Conservation (phyloP, 768 basidiomycete genomes). For the Termitomyces sp. region DNA sequence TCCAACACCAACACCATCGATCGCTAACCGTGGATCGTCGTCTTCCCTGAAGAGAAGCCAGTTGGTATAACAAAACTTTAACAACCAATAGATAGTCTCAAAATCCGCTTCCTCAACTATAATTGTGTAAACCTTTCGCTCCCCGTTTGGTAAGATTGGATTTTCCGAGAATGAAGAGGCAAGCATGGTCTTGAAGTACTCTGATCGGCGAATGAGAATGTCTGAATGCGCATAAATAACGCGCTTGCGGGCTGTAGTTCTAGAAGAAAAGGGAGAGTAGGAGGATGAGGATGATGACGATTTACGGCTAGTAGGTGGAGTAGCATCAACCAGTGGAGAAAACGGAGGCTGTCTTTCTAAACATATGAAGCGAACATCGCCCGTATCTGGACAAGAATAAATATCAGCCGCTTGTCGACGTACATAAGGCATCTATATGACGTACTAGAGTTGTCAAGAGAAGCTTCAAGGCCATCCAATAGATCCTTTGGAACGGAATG, state of each 20-base stretch:
- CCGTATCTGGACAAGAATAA: constrained; percentile 45
- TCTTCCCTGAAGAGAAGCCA: constrained; percentile 67
- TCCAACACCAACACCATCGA: constrained; percentile 65
- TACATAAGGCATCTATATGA: background rate
- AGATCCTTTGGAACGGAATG: constrained; percentile 66
- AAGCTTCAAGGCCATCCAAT: constrained; percentile 64
- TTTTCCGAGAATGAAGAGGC: constrained; percentile 69
- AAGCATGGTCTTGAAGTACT: constrained; percentile 77
- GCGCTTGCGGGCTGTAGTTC: constrained; percentile 62
- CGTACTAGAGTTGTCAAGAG: constrained; percentile 70
- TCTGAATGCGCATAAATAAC: constrained; percentile 78
- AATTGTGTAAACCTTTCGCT: constrained; percentile 58
- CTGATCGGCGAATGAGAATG: constrained; percentile 68
- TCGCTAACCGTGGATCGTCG: constrained; percentile 65
- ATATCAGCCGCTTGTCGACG: background rate
- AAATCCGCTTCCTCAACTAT: constrained; percentile 80
- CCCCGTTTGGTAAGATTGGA: constrained; percentile 31
- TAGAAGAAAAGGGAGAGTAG: constrained; percentile 36
- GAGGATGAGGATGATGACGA: constrained; percentile 42
- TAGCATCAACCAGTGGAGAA: constrained; percentile 22
- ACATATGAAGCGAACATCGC: constrained; percentile 75
- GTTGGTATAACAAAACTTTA: constrained; percentile 75
- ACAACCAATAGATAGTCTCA: constrained; percentile 73
- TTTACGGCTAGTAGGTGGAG: constrained; percentile 28
- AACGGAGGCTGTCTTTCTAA: constrained; percentile 43